Conservation (phyloP, 257 asterid species). For the Leptodermis oblonga region DNA sequence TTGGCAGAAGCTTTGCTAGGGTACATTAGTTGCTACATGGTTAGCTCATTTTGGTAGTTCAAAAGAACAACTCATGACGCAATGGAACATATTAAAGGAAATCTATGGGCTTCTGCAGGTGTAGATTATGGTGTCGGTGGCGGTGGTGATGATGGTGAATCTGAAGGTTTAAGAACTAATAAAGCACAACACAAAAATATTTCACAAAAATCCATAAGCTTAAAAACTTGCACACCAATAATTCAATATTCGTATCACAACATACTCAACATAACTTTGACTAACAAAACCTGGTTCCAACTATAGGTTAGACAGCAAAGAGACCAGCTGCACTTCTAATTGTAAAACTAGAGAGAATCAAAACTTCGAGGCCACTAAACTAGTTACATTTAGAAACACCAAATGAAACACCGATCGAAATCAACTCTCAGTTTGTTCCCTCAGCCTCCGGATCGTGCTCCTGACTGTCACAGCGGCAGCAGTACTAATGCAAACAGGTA, state of each 20-base stretch:
- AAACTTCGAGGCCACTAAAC: neutral
- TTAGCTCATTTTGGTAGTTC: no score
- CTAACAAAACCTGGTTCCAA: neutral
- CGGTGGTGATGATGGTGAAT: no score
- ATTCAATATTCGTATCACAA: neutral
- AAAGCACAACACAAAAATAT: neutral
- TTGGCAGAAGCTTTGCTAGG: no score
- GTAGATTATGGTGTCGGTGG: no score
- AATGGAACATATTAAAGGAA: no score
- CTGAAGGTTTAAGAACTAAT: neutral
- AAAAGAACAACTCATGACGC: no score
- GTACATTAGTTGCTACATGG: no score
- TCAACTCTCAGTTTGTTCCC: conserved; percentile 47
- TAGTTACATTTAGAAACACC: neutral
- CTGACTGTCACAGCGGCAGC: conserved; percentile 47
- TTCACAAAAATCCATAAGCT: neutral
- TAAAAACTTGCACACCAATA: neutral
- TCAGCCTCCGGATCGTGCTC: conserved; percentile 45
- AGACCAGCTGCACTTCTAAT: neutral
- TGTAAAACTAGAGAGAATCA: neutral
- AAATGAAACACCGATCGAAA: neutral
- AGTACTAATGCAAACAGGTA: conserved; percentile 27
- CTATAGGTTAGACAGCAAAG: neutral
- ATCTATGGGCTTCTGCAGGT: no score
- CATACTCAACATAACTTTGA: neutral